Percentiles rank a stretch among this genome's conserved stretches.
Conservation (phyloP, 78 protist species). For the Isochrysis galbana region DNA sequence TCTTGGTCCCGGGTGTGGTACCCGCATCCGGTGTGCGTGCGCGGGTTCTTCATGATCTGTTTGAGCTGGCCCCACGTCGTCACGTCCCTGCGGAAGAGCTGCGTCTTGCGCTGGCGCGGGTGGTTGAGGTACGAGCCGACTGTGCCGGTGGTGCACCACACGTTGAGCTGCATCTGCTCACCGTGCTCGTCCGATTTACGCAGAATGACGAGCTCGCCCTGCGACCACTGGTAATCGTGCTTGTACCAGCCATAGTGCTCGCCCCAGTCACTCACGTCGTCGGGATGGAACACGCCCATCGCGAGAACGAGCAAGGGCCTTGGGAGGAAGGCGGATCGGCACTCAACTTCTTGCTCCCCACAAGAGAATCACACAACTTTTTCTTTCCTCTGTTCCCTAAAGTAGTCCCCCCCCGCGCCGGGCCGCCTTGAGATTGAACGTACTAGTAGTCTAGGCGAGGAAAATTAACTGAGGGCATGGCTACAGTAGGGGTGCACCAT, state of each 20-base stretch:
- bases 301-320: no score
- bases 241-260: neutral
- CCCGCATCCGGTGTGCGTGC: neutral
- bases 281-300: no score
- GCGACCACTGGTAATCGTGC: neutral
- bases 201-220: neutral
- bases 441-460: no score
- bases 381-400: no score
- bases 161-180: neutral
- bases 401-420: no score
- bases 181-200: neutral
- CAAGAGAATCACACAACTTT: no score
- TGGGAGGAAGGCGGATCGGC: no score
- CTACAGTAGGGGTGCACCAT: no score
- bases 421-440: no score
- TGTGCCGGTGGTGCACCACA: slow-evolving; percentile 1
- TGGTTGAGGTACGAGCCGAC: slow-evolving; percentile 4
- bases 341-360: no score
- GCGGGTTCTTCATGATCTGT: neutral
- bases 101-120: slow-evolving; percentile 4
- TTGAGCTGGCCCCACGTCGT: neutral
- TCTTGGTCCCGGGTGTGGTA: neutral
- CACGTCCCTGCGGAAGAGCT: neutral
- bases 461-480: no score
- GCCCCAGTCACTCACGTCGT: neutral